phyloP scores from a whole-genome alignment of 441 rosid species.

The Macaranga tanarius region DNA sequence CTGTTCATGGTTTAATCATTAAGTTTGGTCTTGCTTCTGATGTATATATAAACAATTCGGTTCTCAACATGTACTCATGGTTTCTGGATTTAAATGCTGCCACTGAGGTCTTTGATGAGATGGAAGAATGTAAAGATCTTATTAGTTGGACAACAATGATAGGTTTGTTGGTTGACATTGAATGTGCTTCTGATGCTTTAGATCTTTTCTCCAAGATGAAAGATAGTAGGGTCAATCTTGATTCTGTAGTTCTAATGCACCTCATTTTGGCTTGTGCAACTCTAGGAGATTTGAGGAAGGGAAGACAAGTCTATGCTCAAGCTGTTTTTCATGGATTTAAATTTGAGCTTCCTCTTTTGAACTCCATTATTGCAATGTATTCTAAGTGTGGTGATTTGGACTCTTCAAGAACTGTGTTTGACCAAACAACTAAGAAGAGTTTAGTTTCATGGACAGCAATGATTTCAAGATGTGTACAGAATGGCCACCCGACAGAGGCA shows the following conservation, averaged over 20 bases:
- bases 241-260: conserved; percentile 34
- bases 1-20: conserved; percentile 31
- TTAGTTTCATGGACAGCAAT: conserved; percentile 48
- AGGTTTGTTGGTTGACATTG: conserved; percentile 34
- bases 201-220: conserved; percentile 33
- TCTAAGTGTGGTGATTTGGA: conserved; percentile 41
- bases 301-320: conserved; percentile 43
- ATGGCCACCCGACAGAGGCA: conserved; percentile 39
- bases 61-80: conserved; percentile 41
- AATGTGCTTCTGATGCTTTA: conserved; percentile 30
- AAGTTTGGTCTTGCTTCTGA: conserved; percentile 34
- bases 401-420: conserved; percentile 37
- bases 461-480: conserved; percentile 38
- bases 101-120: conserved; percentile 25
- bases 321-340: conserved; percentile 33
- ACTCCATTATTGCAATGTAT: conserved; percentile 45
- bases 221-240: conserved; percentile 21
- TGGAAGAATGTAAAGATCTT: conserved; percentile 36
- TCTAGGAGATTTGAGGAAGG: conserved; percentile 39
- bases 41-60: conserved; percentile 33
- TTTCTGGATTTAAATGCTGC: conserved; percentile 37
- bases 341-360: conserved; percentile 31
- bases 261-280: conserved; percentile 36
- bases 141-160: conserved; percentile 48
- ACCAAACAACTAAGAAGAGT: conserved; percentile 32